These are phyloP conservation scores for Nidula microcarpa DNA, from an alignment of 768 basidiomycete species.

Conservation along the genomic window DNA sequence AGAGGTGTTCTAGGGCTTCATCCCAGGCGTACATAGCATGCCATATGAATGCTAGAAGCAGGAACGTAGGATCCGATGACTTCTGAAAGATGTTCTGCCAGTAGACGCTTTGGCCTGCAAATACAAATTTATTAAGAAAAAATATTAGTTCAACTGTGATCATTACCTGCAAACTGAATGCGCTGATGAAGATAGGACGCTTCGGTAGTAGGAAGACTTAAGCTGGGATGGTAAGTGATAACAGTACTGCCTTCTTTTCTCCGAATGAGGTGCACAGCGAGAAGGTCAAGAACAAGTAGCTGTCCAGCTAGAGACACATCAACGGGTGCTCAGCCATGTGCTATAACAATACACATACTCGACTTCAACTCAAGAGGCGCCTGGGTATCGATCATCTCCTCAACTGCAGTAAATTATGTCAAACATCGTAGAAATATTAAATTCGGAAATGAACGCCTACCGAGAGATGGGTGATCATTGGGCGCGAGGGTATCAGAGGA, in stretches of 20 bases:
- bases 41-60: constrained; percentile 53
- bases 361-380: constrained; percentile 19
- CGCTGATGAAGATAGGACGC: constrained; percentile 39
- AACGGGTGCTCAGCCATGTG: background rate
- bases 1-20: constrained; percentile 51
- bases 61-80: constrained; percentile 51
- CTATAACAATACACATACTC: constrained; percentile 7
- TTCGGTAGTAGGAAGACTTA: constrained; percentile 29
- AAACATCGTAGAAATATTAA: background rate
- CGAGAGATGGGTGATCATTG: background rate
- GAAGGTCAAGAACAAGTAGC: constrained; percentile 38
- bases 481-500: constrained; percentile 9
- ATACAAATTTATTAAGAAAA: constrained; percentile 1
- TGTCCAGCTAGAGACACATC: constrained; percentile 16
- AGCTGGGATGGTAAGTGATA: constrained; percentile 41
- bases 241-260: constrained; percentile 36
- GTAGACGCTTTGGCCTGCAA: constrained; percentile 38
- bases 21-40: constrained; percentile 63
- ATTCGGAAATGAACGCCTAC: background rate
- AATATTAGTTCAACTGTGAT: background rate
- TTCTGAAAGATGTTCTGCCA: constrained; percentile 38
- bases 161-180: constrained; percentile 40
- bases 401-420: constrained; percentile 9
- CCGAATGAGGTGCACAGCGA: constrained; percentile 46
- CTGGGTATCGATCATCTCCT: constrained; percentile 26